A percentile compares a stretch with the other conserved stretches of the same genome.
Conservation (phyloP, 2,329 filamentous ascomycete genomes). For the Alternaria solani region DNA sequence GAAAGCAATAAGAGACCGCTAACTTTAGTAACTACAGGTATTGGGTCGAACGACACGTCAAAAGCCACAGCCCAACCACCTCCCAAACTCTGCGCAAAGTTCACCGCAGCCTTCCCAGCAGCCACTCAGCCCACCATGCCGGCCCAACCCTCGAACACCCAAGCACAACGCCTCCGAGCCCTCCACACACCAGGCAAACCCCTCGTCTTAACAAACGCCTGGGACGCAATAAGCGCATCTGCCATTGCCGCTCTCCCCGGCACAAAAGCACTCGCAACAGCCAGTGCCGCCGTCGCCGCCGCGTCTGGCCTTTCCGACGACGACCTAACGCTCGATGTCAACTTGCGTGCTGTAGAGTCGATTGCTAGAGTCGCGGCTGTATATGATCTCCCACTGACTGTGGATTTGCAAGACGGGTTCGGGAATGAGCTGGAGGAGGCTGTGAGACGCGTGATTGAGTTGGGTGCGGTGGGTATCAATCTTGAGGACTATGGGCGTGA, state of each 20-base stretch:
- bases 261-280: constrained; percentile 52
- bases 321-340: constrained; percentile 60
- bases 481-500: constrained; percentile 61
- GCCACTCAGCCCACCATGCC: not conserved
- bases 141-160: not conserved
- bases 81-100: not conserved
- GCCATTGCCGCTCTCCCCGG: constrained; percentile 57
- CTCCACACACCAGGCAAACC: constrained; percentile 63
- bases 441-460: constrained; percentile 56
- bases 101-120: not conserved
- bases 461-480: constrained; percentile 66
- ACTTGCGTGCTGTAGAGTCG: constrained; percentile 57
- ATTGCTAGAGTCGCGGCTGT: constrained; percentile 56
- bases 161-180: constrained; percentile 25
- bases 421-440: constrained; percentile 57
- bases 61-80: not conserved
- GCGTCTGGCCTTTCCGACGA: constrained; percentile 44
- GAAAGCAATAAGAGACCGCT: not conserved
- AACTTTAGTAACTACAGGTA: too few relatives aligned
- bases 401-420: constrained; percentile 70
- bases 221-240: constrained; percentile 61
- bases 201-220: constrained; percentile 64
- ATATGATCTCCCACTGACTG: constrained; percentile 60
- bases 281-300: constrained; percentile 46
- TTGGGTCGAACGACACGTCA: not conserved